Evolutionary conservation across 768 basidiomycete genomes (phyloP), one percentile per base, ranked within the genome.

Genomic region (Asterophora lycoperdoides): DNA sequence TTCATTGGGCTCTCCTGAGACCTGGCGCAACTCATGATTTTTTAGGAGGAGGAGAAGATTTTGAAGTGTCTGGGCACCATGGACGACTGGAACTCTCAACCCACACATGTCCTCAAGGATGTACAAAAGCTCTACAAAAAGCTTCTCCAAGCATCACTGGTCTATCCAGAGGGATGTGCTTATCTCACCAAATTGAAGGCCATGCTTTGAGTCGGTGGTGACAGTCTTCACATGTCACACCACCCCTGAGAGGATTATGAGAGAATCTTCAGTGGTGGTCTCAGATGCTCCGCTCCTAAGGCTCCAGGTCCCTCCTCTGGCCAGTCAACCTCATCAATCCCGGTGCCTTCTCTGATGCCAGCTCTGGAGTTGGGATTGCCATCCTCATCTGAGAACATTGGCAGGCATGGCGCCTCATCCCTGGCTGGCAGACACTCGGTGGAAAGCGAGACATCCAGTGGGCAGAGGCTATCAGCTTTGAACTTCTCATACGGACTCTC

Each of bases 211-310:
- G 18, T 57, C 0, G 68, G 58, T 39, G 3, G 44, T 29, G 8
- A 65, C 7, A 39, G 58, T 52, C 72, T 70, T 19, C 68, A 68
- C 62, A 37, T 56, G 26, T 70, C 61, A 6, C 62, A 53, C 18
- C 48, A 30, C 15, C 42, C 60, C 1, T 23, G n/a, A n/a, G n/a
- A n/a, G n/a, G n/a, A n/a, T n/a, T n/a, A n/a, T n/a, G n/a, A n/a
- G n/a, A n/a, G n/a, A n/a, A n/a, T n/a, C n/a, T n/a, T n/a, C n/a
- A 26, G 0, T 76, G 73, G 73, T 75, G 73, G 71, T 7, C 9
- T 1, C 3, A 1, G 18, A 30, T 19, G 5, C 62, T 70, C 10
- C 44, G 19, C 36, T 6, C 28, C 55, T 8, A 19, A n/a, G n/a
- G n/a, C n/a, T n/a, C n/a, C n/a, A n/a, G n/a, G n/a, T n/a, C n/a